phyloP scores from a whole-genome alignment of 1,284 basidiomycete species.

The Quambalaria eucalypti region DNA sequence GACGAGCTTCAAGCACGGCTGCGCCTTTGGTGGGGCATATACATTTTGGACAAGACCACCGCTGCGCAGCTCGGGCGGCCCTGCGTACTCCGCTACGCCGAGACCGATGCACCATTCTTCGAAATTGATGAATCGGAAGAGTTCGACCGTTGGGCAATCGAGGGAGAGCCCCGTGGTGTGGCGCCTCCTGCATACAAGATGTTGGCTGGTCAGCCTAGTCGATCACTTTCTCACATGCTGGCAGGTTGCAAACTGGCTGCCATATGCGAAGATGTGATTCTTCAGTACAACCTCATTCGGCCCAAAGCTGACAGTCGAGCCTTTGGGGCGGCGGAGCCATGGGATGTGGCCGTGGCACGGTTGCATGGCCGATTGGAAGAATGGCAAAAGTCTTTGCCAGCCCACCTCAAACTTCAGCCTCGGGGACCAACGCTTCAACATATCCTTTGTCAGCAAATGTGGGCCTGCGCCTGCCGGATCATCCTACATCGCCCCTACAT shows the following conservation, averaged over 20 bases:
- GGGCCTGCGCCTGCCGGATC: conserved; percentile 6
- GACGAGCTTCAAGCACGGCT: conserved; percentile 26
- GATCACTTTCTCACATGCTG: conserved; percentile 16
- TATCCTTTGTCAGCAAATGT: background rate
- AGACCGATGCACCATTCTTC: conserved; percentile 32
- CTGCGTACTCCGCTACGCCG: conserved; percentile 21
- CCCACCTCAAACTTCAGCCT: background rate
- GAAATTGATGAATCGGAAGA: conserved; percentile 22
- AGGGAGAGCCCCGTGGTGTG: too few relatives aligned
- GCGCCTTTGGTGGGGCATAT: conserved; percentile 25
- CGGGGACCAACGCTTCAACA: background rate
- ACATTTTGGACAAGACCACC: conserved; percentile 27
- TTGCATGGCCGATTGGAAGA: conserved; percentile 7
- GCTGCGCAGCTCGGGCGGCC: conserved; percentile 27
- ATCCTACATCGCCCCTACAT: conserved; percentile 30
- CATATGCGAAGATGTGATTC: conserved; percentile 24
- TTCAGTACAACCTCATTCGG: conserved; percentile 22
- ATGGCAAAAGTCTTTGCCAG: conserved; percentile 3
- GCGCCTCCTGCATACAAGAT: background rate
- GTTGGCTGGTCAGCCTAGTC: conserved; percentile 3
- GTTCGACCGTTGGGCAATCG: conserved; percentile 18
- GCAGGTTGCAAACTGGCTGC: conserved; percentile 15
- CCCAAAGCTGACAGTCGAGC: background rate
- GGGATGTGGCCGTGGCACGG: conserved; percentile 5
- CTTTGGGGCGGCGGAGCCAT: background rate